Base-by-base conservation (phyloP, 2,329 filamentous ascomycete species). In the Colletotrichum paranaense region DNA sequence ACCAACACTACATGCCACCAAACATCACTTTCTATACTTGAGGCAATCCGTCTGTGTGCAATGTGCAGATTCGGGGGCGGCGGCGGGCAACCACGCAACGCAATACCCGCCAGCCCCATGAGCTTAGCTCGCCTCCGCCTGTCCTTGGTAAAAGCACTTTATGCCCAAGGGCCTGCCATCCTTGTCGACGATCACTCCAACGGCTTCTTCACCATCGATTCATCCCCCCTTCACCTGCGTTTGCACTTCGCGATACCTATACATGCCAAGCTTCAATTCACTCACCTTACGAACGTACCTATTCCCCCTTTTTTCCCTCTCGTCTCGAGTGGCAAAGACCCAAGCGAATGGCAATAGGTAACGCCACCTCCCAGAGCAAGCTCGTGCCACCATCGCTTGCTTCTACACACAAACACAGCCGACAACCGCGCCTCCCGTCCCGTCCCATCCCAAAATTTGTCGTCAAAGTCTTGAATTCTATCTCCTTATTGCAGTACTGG, bases 171-270 rank as follows among this genome's bases (percentile, higher is more conserved):
- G 26, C 16, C 49, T 26, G 26, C 52, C 46, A 58, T 35, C 67
- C 67, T 52, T 68, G 59, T 56, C 52, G 26, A 26, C 35, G 9
- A 64, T 57, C 59, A 35, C 22, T 42, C 59, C 52, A 35, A 7
- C 5, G 26, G 52, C 16, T 60, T 59, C 38, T 26, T 53, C 42
- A 49, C 32, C 52, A n/a, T 35, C 35, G 42, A 49, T 14, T 49
- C 42, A 28, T 8, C 4, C 63, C 4, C 63, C 16, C 35, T 35
- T 14, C 32, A 3, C 38, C 38, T 42, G 38, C 38, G 38, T 42
- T 19, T 42, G 38, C 38, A 9, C 42, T 49, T 49, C 7, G 19
- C 19, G 19, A 49, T 11, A 22, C 19, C 38, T 42, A 8, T 49
- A n/a, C 8, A 9, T 8, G 42, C 42, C 42, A 49, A 49, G 42